Percentiles rank a stretch among this genome's conserved stretches.
These are phyloP conservation scores for Termitomyces sp. DNA, from an alignment of 768 basidiomycete genomes.

Conservation along the genomic window DNA sequence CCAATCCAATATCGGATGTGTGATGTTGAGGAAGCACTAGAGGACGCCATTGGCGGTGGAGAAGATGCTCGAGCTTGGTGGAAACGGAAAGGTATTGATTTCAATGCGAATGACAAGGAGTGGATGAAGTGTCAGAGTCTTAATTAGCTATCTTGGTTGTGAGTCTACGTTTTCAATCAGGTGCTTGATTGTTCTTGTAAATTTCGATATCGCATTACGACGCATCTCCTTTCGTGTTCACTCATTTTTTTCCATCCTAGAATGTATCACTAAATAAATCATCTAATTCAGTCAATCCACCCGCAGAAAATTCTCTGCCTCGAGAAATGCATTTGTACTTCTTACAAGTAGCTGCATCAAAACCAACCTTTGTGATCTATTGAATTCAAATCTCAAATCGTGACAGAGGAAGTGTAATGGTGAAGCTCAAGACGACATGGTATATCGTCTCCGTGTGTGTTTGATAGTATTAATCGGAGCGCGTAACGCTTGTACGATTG, in stretches of 20 bases:
- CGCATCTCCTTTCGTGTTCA: not conserved
- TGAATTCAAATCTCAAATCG: too few relatives aligned
- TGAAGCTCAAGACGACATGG: too few relatives aligned
- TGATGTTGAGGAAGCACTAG: conserved; percentile 87
- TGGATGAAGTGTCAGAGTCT: conserved; percentile 83
- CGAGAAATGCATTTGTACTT: too few relatives aligned
- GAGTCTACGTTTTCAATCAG: conserved; percentile 12
- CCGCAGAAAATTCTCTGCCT: too few relatives aligned
- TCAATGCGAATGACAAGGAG: conserved; percentile 78
- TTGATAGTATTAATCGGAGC: too few relatives aligned
- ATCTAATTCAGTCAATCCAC: too few relatives aligned
- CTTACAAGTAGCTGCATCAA: too few relatives aligned
- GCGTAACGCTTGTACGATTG: too few relatives aligned
- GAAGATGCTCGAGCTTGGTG: conserved; percentile 76
- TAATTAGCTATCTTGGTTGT: conserved; percentile 37
- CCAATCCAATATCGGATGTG: conserved; percentile 85
- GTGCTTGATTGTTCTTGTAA: not conserved
- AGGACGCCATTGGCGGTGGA: conserved; percentile 82
- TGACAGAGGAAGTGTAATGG: too few relatives aligned
- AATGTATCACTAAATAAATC: not conserved
- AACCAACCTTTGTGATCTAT: too few relatives aligned
- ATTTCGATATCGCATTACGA: not conserved
- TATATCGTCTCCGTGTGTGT: too few relatives aligned
- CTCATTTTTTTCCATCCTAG: not conserved
- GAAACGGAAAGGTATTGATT: conserved; percentile 76